Percentiles rank a stretch among this genome's conserved stretches.
Evolutionary conservation across 1,139 yeast species (phyloP).

Genomic region (Saccharomyces hybrid): DNA sequence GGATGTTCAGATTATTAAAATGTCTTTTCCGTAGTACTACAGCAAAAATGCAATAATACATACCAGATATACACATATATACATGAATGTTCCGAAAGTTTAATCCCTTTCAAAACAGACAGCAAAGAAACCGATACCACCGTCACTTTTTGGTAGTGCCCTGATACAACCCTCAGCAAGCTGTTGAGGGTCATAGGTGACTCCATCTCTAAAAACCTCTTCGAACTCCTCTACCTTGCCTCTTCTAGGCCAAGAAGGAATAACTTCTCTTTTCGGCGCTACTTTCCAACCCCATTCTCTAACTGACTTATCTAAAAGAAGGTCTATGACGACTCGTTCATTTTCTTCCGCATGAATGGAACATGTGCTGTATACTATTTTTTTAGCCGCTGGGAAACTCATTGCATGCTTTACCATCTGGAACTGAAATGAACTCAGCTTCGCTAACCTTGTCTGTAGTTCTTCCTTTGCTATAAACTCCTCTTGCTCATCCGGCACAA

Average conservation of each 20-base stretch:
- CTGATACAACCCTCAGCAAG: constrained; percentile 84
- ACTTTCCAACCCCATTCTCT: constrained; percentile 66
- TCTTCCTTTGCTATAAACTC: constrained; percentile 36
- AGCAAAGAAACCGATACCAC: constrained; percentile 96
- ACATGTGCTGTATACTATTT: constrained; percentile 92
- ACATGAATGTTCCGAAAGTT: background rate
- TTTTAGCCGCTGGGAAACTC: constrained; percentile 63
- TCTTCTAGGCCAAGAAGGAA: constrained; percentile 80
- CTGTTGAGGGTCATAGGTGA: constrained; percentile 33
- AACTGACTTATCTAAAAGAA: constrained; percentile 57
- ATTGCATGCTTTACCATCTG: constrained; percentile 84
- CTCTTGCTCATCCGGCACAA: constrained; percentile 23
- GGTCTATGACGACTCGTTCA: constrained; percentile 77
- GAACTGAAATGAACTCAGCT: constrained; percentile 77
- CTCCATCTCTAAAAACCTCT: constrained; percentile 38
- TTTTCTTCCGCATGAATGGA: constrained; percentile 90
- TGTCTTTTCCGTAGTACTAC: background rate
- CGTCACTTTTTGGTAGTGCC: constrained; percentile 77
- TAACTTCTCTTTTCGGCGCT: constrained; percentile 51
- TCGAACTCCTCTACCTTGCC: constrained; percentile 65
- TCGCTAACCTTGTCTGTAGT: constrained; percentile 51
- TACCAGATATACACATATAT: background rate
- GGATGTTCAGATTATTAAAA: background rate
- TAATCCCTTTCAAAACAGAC: constrained; percentile 38
- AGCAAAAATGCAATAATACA: background rate